A percentile compares a stretch with the other conserved stretches of the same genome.
Evolutionary conservation across 352 stramenopile genomes (phyloP).

Genomic region (Globisporangium camurandrum): DNA sequence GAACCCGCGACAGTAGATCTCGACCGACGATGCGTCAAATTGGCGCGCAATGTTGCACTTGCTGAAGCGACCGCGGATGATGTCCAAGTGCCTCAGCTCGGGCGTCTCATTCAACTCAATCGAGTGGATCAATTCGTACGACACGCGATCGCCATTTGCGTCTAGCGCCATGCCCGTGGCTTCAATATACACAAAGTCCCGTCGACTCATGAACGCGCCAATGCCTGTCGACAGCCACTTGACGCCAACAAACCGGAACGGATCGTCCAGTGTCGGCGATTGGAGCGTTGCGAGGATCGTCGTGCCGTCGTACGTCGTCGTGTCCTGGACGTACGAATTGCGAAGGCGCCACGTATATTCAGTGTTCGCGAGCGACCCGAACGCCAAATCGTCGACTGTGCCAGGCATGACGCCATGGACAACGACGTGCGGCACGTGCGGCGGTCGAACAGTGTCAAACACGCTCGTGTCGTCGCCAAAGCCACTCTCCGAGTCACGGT

Average conservation of each 20-base stretch:
- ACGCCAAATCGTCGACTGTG: constrained; percentile 36
- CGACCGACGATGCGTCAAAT: constrained; percentile 23
- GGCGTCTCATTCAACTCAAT: constrained; percentile 9
- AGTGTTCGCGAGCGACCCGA: constrained; percentile 26
- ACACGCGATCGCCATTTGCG: constrained; percentile 10
- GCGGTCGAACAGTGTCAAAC: constrained; percentile 29
- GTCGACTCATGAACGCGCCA: constrained; percentile 26
- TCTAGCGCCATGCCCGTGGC: constrained; percentile 13
- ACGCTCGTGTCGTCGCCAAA: constrained; percentile 33
- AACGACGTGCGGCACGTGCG: constrained; percentile 24
- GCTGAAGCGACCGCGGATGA: constrained; percentile 36
- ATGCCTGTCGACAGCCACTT: constrained; percentile 33
- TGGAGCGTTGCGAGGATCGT: constrained; percentile 37
- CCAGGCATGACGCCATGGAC: constrained; percentile 30
- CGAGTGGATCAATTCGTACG: constrained; percentile 12
- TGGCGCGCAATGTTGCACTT: constrained; percentile 48
- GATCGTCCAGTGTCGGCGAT: constrained; percentile 28
- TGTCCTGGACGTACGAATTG: constrained; percentile 29
- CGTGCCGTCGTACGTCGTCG: constrained; percentile 20
- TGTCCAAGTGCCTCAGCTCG: constrained; percentile 17
- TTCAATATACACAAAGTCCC: constrained; percentile 23
- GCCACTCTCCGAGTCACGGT: constrained; percentile 25
- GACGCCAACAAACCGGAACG: constrained; percentile 43
- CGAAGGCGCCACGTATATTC: constrained; percentile 29
- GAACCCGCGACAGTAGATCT: constrained; percentile 40